phyloP scores from a whole-genome alignment of 148 eudicot genomes.

The Camellia granthamiana region DNA sequence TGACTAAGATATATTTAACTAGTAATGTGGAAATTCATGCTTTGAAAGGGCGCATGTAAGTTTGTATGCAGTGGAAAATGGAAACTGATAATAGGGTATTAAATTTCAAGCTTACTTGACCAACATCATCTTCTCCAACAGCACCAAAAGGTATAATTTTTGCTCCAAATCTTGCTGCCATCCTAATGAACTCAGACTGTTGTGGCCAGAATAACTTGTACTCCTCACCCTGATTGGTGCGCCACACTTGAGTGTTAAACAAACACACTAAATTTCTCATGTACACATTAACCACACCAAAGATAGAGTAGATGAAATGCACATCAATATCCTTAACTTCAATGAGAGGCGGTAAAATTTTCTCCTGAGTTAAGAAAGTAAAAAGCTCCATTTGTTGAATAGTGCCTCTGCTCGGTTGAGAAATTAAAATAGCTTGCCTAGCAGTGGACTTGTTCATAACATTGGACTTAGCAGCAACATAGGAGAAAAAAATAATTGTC shows the following conservation, averaged over 20 bases:
- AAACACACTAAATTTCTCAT: neutral
- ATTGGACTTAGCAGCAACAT: too few relatives aligned
- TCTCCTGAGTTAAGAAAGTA: neutral
- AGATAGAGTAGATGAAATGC: neutral
- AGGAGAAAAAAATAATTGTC: too few relatives aligned
- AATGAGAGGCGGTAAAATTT: neutral
- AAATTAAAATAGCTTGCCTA: too few relatives aligned
- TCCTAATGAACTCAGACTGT: slow-evolving; percentile 62
- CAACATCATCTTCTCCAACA: slow-evolving; percentile 65
- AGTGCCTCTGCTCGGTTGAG: too few relatives aligned
- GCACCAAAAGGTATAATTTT: slow-evolving; percentile 71
- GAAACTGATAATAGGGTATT: neutral
- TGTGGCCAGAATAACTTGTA: slow-evolving; percentile 64
- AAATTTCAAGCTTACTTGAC: slow-evolving; percentile 38
- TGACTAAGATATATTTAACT: too few relatives aligned
- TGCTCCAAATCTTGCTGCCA: slow-evolving; percentile 68
- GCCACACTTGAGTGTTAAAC: neutral
- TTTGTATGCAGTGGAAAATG: too few relatives aligned
- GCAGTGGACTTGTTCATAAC: too few relatives aligned
- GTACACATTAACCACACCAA: neutral
- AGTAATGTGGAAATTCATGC: too few relatives aligned
- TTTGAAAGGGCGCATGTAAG: too few relatives aligned
- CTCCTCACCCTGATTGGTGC: slow-evolving; percentile 46
- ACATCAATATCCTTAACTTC: neutral
- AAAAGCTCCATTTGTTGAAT: too few relatives aligned